phyloP scores from a whole-genome alignment of 306 rosid genomes.

The Lotus japonicus region DNA sequence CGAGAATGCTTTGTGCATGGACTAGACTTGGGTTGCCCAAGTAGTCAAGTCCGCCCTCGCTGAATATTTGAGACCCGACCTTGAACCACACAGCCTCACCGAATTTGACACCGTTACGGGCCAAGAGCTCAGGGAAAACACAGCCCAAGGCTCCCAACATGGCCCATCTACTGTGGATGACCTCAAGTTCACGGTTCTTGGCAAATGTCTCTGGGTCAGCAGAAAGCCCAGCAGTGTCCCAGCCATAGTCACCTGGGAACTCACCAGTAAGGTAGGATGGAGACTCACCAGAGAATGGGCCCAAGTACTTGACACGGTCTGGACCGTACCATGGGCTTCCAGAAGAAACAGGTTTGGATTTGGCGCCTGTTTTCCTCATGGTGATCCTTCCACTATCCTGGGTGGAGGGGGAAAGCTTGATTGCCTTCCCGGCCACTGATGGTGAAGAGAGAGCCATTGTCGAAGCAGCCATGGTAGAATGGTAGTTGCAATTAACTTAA shows the following conservation, averaged over 20 bases:
- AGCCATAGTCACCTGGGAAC: constrained; percentile 17
- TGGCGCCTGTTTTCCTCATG: constrained; percentile 15
- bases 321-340: constrained; percentile 26
- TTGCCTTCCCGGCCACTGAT: constrained; percentile 15
- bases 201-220: constrained; percentile 23
- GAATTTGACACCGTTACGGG: constrained; percentile 15
- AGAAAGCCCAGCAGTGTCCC: constrained; percentile 25
- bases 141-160: constrained; percentile 5
- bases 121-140: constrained; percentile 4
- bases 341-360: not conserved
- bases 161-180: not conserved
- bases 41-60: constrained; percentile 16
- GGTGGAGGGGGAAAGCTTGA: not conserved
- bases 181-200: not conserved
- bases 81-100: constrained; percentile 11
- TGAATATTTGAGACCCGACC: constrained; percentile 7
- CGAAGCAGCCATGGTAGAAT: constrained; percentile 16
- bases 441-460: constrained; percentile 21
- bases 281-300: not conserved
- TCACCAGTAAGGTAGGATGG: constrained; percentile 17
- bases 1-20: not conserved
- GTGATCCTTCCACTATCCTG: not conserved
- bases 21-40: constrained; percentile 17
- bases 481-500: not conserved
- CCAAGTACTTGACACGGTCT: constrained; percentile 21